Base-by-base conservation (phyloP, 116 monocot genomes). In the Posidonia oceanica region DNA sequence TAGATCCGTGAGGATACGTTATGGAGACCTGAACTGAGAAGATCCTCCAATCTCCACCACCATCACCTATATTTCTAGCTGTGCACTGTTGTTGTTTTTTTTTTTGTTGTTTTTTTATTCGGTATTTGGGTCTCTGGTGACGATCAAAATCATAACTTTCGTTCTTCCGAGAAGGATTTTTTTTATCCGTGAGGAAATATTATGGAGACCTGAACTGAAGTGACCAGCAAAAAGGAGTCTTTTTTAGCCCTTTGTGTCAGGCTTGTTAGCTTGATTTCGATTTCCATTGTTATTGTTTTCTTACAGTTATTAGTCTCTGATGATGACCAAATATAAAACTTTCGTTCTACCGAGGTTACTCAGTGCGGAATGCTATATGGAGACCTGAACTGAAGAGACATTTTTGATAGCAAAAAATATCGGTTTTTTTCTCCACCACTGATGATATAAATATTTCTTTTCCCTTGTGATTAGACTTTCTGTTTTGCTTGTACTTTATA, bases 301-400 rank as follows among this genome's bases (percentile, higher is more conserved):
- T 29, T 4, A 61, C 4, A 3, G 13, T 64, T 40, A 18, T 1
- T 0, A 36, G 64, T 77, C 56, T 64, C 77, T 70, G 22, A 66
- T 57, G 77, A 71, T 71, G 77, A 59, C 71, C 42, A 63, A 58
- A 39, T 10, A 53, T 5, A 57, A 63, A 63, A 76, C 70, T 76
- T 77, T 71, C 77, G 44, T 77, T 77, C 64, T 77, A 44, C 77
- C 59, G 77, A 77, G 58, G 70, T 40, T 4, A 39, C 36, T 48
- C 77, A 3, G 36, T 77, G 77, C 57, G 77, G 77, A 71, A 36
- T 2, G 41, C 54, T 23, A 7, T 65, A 15, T 76, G 69, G 76
- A 76, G 76, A 76, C 69, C 76, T 76, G 76, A 76, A 70, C 77
- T 77, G 77, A 71, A 23, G 71, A 77, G 71, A 71, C 63, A 2